Conservation (phyloP, 1,284 basidiomycete species). For the Earliella scabrosa region DNA sequence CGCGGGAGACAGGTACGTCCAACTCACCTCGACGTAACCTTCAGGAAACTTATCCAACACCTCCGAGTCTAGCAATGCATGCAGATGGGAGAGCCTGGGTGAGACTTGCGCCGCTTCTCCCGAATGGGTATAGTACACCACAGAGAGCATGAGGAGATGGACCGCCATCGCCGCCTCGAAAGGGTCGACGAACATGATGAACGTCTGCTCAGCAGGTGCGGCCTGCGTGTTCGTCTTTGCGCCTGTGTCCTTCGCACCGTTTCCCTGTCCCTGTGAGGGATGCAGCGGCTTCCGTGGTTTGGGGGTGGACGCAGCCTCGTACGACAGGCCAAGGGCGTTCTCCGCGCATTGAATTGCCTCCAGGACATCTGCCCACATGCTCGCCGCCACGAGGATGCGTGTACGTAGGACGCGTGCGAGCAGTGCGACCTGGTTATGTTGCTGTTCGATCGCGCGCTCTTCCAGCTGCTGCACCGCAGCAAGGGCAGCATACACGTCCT, state of each 20-base stretch:
- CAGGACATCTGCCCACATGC: slow-evolving; percentile 54
- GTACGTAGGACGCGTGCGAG: slow-evolving; percentile 55
- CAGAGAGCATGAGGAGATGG: slow-evolving; percentile 59
- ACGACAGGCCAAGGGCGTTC: slow-evolving; percentile 45
- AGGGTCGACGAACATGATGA: slow-evolving; percentile 39
- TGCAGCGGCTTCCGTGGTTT: slow-evolving; percentile 23
- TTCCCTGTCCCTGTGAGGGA: slow-evolving; percentile 9
- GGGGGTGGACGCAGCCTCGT: slow-evolving; percentile 32
- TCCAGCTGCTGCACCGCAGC: slow-evolving; percentile 48
- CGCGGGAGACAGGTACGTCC: too few relatives aligned
- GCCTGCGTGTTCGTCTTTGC: neutral
- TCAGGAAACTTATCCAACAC: slow-evolving; percentile 50
- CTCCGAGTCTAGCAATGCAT: slow-evolving; percentile 64
- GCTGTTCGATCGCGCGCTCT: slow-evolving; percentile 40
- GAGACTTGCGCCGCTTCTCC: slow-evolving; percentile 51
- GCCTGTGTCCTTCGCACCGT: neutral
- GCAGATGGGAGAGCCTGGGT: slow-evolving; percentile 56
- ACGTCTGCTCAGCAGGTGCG: slow-evolving; percentile 28
- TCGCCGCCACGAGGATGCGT: slow-evolving; percentile 52
- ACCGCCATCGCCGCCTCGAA: slow-evolving; percentile 51
- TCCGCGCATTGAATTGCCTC: slow-evolving; percentile 52
- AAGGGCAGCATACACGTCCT: slow-evolving; percentile 46
- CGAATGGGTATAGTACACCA: slow-evolving; percentile 61
- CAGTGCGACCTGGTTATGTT: slow-evolving; percentile 49
- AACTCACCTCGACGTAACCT: slow-evolving; percentile 54